These are phyloP conservation scores for Ilyonectria destructans DNA, from an alignment of 2,329 filamentous ascomycete species.

Conservation along the genomic window DNA sequence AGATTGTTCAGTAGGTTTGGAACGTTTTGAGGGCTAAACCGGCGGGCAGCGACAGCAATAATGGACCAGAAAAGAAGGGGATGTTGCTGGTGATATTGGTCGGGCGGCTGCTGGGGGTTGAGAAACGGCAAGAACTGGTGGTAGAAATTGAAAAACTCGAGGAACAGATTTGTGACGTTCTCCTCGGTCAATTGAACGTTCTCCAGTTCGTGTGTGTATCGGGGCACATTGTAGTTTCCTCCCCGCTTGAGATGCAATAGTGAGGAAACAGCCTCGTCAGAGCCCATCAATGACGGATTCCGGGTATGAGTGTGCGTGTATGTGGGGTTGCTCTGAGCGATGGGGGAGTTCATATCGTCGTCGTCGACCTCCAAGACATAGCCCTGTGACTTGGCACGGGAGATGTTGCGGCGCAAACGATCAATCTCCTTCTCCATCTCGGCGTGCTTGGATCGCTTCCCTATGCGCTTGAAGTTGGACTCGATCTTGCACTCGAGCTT, in stretches of 20 bases:
- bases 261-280: slow-evolving; percentile 79
- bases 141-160: slow-evolving; percentile 82
- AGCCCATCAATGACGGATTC: slow-evolving; percentile 77
- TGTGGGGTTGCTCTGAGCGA: slow-evolving; percentile 65
- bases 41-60: slow-evolving; percentile 81
- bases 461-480: slow-evolving; percentile 88
- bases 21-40: slow-evolving; percentile 72
- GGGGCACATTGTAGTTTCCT: slow-evolving; percentile 73
- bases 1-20: slow-evolving; percentile 77
- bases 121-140: slow-evolving; percentile 86
- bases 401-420: slow-evolving; percentile 73
- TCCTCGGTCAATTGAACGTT: slow-evolving; percentile 77
- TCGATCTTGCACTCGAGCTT: slow-evolving; percentile 90
- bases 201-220: slow-evolving; percentile 75
- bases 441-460: slow-evolving; percentile 86
- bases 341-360: slow-evolving; percentile 70
- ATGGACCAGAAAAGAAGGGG: slow-evolving; percentile 91
- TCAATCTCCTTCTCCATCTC: slow-evolving; percentile 91
- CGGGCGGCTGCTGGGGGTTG: slow-evolving; percentile 76
- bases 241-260: slow-evolving; percentile 78
- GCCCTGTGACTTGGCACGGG: slow-evolving; percentile 73
- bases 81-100: slow-evolving; percentile 84
- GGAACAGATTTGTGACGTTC: slow-evolving; percentile 76
- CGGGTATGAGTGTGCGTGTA: slow-evolving; percentile 75
- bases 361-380: slow-evolving; percentile 71